Conservation (phyloP, 192 early-diverging fungal species). For the Rhizophagus clarus region DNA sequence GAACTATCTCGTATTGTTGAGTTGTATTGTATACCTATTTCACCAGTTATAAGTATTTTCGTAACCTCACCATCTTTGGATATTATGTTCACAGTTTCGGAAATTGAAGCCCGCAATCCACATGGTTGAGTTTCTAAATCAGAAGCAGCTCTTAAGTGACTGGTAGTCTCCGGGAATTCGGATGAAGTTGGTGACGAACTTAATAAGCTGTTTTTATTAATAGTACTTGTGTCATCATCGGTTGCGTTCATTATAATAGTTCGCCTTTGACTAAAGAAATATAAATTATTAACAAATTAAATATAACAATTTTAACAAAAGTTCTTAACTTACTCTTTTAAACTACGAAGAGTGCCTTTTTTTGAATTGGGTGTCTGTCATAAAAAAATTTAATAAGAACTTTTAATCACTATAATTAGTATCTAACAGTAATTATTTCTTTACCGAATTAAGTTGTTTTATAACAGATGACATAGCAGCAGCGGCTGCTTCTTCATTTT, state of each 20-base stretch:
- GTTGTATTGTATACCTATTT: constrained; percentile 44
- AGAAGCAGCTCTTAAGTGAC: neutral
- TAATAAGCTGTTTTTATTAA: neutral
- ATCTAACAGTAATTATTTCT: neutral
- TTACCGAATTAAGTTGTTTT: constrained; percentile 40
- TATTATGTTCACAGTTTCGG: constrained; percentile 49
- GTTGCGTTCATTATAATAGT: neutral
- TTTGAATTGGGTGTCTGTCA: constrained; percentile 25
- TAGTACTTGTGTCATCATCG: neutral
- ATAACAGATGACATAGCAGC: constrained; percentile 40
- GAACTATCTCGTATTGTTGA: constrained; percentile 9
- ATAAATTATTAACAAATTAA: neutral
- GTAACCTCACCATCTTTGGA: constrained; percentile 45
- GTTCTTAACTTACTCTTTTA: constrained; percentile 39
- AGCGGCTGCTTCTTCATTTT: constrained; percentile 32
- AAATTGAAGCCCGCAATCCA: constrained; percentile 41
- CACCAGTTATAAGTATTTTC: constrained; percentile 51
- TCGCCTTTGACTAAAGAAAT: neutral
- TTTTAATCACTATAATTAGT: neutral
- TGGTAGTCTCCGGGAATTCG: neutral
- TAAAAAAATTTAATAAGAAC: too few species aligned
- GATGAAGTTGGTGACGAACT: constrained; percentile 4
- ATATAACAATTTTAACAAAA: neutral
- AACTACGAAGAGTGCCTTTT: constrained; percentile 36
- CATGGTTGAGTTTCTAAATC: constrained; percentile 23